Percentiles rank a stretch among this genome's conserved stretches.
These are phyloP conservation scores for Backusella luteola DNA, from an alignment of 192 early-diverging fungal genomes.

Conservation along the genomic window DNA sequence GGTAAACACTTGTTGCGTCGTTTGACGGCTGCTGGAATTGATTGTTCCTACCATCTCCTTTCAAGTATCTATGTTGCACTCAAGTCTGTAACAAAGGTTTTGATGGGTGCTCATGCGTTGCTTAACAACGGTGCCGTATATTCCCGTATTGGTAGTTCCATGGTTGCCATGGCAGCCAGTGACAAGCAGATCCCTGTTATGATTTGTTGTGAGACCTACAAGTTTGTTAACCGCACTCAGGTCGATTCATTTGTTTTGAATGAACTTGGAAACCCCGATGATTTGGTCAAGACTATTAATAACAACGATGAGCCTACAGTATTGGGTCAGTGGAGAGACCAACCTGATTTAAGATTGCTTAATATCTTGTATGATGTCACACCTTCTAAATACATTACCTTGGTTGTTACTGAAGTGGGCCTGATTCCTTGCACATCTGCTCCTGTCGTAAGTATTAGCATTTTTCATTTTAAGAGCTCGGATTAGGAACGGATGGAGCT, in stretches of 20 bases:
- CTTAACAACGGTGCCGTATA: conserved; percentile 92
- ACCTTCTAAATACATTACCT: conserved; percentile 87
- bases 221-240: conserved; percentile 90
- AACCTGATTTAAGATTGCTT: conserved; percentile 76
- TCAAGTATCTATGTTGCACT: conserved; percentile 76
- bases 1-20: conserved; percentile 70
- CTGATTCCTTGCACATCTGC: conserved; percentile 88
- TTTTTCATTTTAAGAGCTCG: not conserved
- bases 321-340: conserved; percentile 73
- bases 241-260: conserved; percentile 97
- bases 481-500: not conserved
- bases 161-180: conserved; percentile 88
- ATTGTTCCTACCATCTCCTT: conserved; percentile 68
- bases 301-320: conserved; percentile 10
- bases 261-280: conserved; percentile 91
- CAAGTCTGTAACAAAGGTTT: conserved; percentile 86
- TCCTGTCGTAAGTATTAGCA: conserved; percentile 55
- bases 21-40: conserved; percentile 63
- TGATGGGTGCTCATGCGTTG: conserved; percentile 91
- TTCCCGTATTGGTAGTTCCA: conserved; percentile 85
- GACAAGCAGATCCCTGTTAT: conserved; percentile 92
- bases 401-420: conserved; percentile 91
- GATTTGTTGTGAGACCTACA: conserved; percentile 93
- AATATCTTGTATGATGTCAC: conserved; percentile 95
- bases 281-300: conserved; percentile 58